These are phyloP conservation scores for Pneumocystis wakefieldiae DNA, from an alignment of 1,139 yeast genomes.

Conservation along the genomic window DNA sequence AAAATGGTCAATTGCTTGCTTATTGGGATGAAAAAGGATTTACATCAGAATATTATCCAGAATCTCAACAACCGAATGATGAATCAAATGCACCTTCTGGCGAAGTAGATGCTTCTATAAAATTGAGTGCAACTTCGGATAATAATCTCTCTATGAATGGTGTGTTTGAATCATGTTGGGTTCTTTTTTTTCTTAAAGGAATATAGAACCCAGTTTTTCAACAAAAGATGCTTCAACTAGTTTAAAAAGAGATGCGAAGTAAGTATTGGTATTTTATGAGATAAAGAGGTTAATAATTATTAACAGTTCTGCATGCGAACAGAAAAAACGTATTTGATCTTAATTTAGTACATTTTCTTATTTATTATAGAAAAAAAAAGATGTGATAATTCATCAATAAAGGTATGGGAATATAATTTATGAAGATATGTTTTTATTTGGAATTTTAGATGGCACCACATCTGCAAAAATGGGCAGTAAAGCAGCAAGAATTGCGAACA, in stretches of 20 bases:
- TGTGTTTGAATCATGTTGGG: not conserved
- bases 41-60: slow-evolving; percentile 10
- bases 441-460: not conserved
- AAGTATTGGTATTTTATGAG: not conserved
- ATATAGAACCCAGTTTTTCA: not conserved
- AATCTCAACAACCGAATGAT: slow-evolving; percentile 3
- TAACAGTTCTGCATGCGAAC: not conserved
- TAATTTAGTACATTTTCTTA: not conserved
- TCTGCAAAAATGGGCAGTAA: slow-evolving; percentile 9
- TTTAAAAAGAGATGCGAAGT: not conserved
- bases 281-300: not conserved
- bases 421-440: not conserved
- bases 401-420: not conserved
- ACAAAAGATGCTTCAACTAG: not conserved
- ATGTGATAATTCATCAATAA: not conserved
- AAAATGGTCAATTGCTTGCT: slow-evolving; percentile 6
- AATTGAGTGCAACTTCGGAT: not conserved
- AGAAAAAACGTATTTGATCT: not conserved
- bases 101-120: not conserved
- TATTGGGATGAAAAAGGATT: slow-evolving; percentile 15
- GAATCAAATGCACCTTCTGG: not conserved
- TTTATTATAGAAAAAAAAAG: slow-evolving; percentile 4
- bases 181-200: not conserved
- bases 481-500: slow-evolving; percentile 9
- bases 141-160: slow-evolving; percentile 1